Evolutionary conservation across 2,329 filamentous ascomycete species (phyloP), one percentile per base, ranked within the genome.

Genomic region (Zymoseptoria tritici): DNA sequence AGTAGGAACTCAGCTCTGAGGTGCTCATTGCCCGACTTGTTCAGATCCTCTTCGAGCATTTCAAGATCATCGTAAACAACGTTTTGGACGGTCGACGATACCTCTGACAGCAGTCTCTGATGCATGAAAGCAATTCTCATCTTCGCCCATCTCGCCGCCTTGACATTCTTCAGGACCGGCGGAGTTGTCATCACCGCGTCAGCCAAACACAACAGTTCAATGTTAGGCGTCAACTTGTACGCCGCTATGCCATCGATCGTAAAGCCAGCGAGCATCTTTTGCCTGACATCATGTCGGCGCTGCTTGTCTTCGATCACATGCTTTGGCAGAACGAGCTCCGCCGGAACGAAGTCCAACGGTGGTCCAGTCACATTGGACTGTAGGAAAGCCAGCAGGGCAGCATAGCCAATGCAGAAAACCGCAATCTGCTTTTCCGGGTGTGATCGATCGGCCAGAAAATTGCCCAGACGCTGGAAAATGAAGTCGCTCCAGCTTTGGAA

Each of bases 331-430:
- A 86, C 64, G 1, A 77, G 64, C 11, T 80, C 74, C 3, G 80
- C 75, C 2, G 81, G 75, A 22, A 75, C 74, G 69, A 85, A 87
- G 0, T 79, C 76, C n/a, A 96, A 78, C 0, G 91, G 87, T 0
- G 92, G 92, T 0, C 92, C 92, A 3, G 92, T 96, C 57, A 95
- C 89, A 71, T 91, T 96, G 0, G 85, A 85, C 73, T 97, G 92
- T 16, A 96, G 75, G 71, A 96, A 97, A 9, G 87, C 84, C 69
- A 90, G 83, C 9, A 96, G 80, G 1, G 87, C 83, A 1, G 88
- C 85, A 54, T 90, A 77, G 9, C 85, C 89, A 36, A 88, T 77
- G 52, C 83, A 77, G 57, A 85, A 76, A 52, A 77, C 72, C 2
- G 78, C 64, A 58, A 75, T 68, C 59, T 76, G 75, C 20, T 69